Percentiles rank a stretch among this genome's conserved stretches.
Evolutionary conservation across 208 protist species (phyloP).

Genomic region (Leptomonas seymouri): DNA sequence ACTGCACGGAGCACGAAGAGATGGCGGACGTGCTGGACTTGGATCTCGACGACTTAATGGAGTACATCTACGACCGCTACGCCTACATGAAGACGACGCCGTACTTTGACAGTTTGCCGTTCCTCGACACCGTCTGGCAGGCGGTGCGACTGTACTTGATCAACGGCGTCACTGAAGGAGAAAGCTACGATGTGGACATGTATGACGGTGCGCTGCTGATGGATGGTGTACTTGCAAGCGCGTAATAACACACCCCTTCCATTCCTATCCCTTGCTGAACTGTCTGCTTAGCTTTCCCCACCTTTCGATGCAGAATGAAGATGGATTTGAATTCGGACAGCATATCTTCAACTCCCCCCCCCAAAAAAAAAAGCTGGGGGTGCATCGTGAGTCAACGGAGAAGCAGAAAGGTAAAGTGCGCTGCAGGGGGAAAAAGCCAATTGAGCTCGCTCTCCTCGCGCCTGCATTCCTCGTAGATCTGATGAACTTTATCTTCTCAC

Average conservation of each 20-base stretch:
- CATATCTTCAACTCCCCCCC: no score
- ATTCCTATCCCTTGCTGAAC: background rate
- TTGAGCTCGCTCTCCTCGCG: no score
- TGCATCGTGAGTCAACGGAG: no score
- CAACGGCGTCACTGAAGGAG: background rate
- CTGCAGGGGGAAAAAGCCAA: no score
- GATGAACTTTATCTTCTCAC: no score
- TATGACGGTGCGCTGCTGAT: constrained; percentile 13
- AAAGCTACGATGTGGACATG: constrained; percentile 7
- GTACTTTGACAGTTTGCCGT: constrained; percentile 13
- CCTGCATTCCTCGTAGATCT: no score
- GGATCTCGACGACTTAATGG: constrained; percentile 16
- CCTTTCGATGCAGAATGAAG: no score
- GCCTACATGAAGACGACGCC: constrained; percentile 27
- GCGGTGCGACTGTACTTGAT: constrained; percentile 19
- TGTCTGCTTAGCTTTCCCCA: background rate
- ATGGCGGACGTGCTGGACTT: constrained; percentile 10
- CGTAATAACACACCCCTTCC: background rate
- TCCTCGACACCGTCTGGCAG: constrained; percentile 20
- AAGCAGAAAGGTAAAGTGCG: no score
- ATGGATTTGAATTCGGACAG: no score
- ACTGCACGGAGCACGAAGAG: constrained; percentile 18
- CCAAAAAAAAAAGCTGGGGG: no score
- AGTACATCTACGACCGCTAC: constrained; percentile 25
- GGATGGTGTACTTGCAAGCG: constrained; percentile 12